Evolutionary conservation across 2,329 filamentous ascomycete genomes (phyloP).

Genomic region (Drechslera avenae): DNA sequence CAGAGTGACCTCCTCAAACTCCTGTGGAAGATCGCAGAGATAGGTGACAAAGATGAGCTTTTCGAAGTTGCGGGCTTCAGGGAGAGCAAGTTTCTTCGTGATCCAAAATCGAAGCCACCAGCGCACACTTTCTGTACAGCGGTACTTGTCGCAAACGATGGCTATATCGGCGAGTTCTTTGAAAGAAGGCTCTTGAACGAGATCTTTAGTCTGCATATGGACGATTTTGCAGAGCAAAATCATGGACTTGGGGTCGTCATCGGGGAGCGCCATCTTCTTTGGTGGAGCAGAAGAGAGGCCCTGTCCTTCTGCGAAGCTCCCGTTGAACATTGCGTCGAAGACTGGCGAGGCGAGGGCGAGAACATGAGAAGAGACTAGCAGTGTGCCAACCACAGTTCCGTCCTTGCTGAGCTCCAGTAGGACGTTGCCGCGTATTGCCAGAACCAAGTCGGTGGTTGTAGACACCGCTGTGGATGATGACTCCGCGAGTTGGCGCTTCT

Average conservation of each 20-base stretch:
- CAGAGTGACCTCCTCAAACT: not conserved
- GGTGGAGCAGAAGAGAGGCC: constrained; percentile 1
- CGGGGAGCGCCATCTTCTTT: constrained; percentile 11
- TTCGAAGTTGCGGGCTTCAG: not conserved
- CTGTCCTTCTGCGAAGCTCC: not conserved
- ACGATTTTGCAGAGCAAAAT: constrained; percentile 15
- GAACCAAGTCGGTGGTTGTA: too few species aligned
- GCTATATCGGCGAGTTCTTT: constrained; percentile 24
- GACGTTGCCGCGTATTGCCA: too few species aligned
- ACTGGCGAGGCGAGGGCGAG: constrained; percentile 14
- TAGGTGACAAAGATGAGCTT: constrained; percentile 11
- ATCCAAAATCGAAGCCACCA: constrained; percentile 18
- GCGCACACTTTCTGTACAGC: constrained; percentile 21
- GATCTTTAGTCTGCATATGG: not conserved
- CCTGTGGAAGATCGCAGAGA: constrained; percentile 5
- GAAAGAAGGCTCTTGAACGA: not conserved
- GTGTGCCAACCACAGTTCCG: too few species aligned
- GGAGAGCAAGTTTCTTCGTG: not conserved
- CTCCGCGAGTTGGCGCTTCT: too few species aligned
- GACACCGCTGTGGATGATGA: too few species aligned
- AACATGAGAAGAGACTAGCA: constrained; percentile 13
- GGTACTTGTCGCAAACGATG: constrained; percentile 32
- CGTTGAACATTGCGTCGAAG: constrained; percentile 8
- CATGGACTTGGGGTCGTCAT: constrained; percentile 13
- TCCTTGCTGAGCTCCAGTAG: too few species aligned